These are phyloP conservation scores for Oryza glumipatula DNA, from an alignment of 176 grass and related monocot species.

Conservation along the genomic window DNA sequence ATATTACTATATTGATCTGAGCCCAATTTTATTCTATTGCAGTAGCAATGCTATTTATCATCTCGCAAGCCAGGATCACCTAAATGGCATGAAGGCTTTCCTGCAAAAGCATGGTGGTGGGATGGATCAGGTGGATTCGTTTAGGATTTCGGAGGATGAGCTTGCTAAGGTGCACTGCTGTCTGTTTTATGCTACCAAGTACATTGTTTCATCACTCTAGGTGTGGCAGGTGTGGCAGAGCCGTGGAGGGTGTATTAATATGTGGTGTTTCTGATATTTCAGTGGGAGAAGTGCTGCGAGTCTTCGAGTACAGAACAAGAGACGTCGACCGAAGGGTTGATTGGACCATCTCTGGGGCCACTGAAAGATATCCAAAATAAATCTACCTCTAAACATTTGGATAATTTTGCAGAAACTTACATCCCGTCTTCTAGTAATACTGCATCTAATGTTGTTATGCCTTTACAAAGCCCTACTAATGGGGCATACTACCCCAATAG, in stretches of 20 bases:
- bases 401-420: constrained; percentile 69
- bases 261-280: constrained; percentile 45
- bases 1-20: neutral
- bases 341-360: constrained; percentile 49
- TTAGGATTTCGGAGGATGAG: constrained; percentile 73
- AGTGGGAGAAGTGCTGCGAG: constrained; percentile 86
- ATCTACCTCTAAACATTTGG: constrained; percentile 63
- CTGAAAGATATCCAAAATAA: constrained; percentile 93
- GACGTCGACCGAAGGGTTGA: constrained; percentile 36
- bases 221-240: neutral
- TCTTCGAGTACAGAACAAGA: constrained; percentile 42
- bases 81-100: constrained; percentile 70
- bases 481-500: constrained; percentile 51
- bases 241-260: constrained; percentile 16
- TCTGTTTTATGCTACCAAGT: constrained; percentile 20
- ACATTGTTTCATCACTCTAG: neutral
- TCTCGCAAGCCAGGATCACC: constrained; percentile 67
- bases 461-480: constrained; percentile 98
- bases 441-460: constrained; percentile 83
- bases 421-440: constrained; percentile 63
- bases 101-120: constrained; percentile 69
- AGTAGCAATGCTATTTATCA: constrained; percentile 76
- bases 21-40: constrained; percentile 26
- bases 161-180: constrained; percentile 59
- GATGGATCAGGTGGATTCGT: constrained; percentile 61